Percentiles rank a stretch among this genome's conserved stretches.
Evolutionary conservation across 805 yeast species (phyloP).

Genomic region (Aciculoconidium aculeatum): DNA sequence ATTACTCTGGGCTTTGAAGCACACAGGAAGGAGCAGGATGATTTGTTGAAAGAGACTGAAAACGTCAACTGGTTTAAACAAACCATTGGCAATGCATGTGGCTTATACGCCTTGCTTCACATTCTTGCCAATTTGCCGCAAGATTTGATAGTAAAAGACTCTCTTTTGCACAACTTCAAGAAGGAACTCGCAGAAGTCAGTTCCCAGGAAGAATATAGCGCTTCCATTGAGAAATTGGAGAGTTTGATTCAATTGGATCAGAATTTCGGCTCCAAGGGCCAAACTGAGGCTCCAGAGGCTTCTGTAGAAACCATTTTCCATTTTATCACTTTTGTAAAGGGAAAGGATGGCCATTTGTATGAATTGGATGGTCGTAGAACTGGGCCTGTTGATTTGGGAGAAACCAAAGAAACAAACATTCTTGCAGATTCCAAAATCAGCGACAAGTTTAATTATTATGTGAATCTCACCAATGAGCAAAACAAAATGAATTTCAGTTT

Average conservation of each 20-base stretch:
- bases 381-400: slow-evolving; percentile 68
- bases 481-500: slow-evolving; percentile 65
- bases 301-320: slow-evolving; percentile 54
- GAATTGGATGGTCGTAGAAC: slow-evolving; percentile 86
- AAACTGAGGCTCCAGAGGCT: slow-evolving; percentile 62
- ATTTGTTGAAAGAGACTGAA: slow-evolving; percentile 19
- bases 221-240: slow-evolving; percentile 44
- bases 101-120: slow-evolving; percentile 83
- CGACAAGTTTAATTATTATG: slow-evolving; percentile 58
- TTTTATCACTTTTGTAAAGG: slow-evolving; percentile 67
- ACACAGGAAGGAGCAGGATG: slow-evolving; percentile 40
- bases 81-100: slow-evolving; percentile 85
- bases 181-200: slow-evolving; percentile 9
- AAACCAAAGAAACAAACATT: slow-evolving; percentile 36
- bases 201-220: slow-evolving; percentile 32
- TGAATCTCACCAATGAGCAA: slow-evolving; percentile 54
- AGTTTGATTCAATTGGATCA: slow-evolving; percentile 34
- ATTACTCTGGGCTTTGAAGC: slow-evolving; percentile 56
- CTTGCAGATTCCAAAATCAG: slow-evolving; percentile 46
- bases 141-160: slow-evolving; percentile 38
- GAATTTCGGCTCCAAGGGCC: slow-evolving; percentile 48
- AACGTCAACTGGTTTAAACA: slow-evolving; percentile 75
- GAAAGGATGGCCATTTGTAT: slow-evolving; percentile 51
- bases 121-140: slow-evolving; percentile 40
- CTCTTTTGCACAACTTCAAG: slow-evolving; percentile 20